phyloP scores from a whole-genome alignment of 306 rosid genomes.

The Prunus salicina region DNA sequence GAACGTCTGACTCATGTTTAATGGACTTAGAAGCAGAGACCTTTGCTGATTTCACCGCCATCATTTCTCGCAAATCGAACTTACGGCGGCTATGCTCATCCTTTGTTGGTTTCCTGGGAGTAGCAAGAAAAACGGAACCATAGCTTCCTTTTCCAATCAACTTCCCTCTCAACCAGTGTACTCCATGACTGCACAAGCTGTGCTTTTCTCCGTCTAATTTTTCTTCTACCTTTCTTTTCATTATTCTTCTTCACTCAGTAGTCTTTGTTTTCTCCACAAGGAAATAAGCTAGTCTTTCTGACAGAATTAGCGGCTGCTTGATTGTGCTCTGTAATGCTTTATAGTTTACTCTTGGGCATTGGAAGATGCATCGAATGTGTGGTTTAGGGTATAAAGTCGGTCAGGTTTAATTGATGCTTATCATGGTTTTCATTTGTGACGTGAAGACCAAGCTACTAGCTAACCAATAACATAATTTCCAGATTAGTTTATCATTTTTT shows the following conservation, averaged over 20 bases:
- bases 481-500: no score
- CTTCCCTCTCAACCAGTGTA: conserved; percentile 5
- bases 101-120: conserved; percentile 8
- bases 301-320: background rate
- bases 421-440: no score
- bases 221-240: conserved; percentile 10
- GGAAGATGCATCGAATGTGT: no score
- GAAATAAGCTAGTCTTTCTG: background rate
- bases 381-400: no score
- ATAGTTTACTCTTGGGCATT: no score
- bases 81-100: background rate
- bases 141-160: conserved; percentile 33
- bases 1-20: background rate
- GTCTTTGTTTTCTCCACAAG: background rate
- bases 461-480: no score
- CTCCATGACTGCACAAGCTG: conserved; percentile 14
- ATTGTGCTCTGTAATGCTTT: no score
- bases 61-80: background rate
- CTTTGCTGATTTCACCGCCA: background rate
- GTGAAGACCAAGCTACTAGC: no score
- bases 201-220: background rate
- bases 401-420: no score
- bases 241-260: background rate
- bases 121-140: conserved; percentile 34
- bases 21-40: background rate